Conservation (phyloP, 108 stramenopile genomes). For the Pseudonitzschia multistriata region DNA sequence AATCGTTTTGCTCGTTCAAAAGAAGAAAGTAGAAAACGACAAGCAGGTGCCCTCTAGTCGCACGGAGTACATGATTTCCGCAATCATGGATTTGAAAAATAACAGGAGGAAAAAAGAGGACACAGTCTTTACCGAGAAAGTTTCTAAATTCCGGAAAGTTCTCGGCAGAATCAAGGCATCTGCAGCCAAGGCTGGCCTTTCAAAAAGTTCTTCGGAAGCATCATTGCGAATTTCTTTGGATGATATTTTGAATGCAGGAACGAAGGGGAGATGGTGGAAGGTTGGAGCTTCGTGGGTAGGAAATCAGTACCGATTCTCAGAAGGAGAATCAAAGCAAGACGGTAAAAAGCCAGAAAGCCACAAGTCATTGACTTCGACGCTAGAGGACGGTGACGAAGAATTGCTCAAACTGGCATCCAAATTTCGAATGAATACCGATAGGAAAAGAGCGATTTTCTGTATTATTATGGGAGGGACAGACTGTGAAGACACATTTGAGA, state of each 20-base stretch:
- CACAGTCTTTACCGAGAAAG: conserved; percentile 58
- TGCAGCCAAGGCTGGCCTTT: conserved; percentile 34
- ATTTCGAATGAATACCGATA: conserved; percentile 94
- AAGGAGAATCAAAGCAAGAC: conserved; percentile 26
- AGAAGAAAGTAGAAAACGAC: conserved; percentile 32
- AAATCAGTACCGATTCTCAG: conserved; percentile 58
- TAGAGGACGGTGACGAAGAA: conserved; percentile 31
- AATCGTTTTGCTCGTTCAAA: conserved; percentile 86
- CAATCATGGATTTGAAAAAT: conserved; percentile 91
- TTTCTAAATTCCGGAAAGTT: conserved; percentile 68
- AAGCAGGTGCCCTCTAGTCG: conserved; percentile 54
- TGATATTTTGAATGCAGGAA: conserved; percentile 78
- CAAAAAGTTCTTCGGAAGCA: conserved; percentile 50
- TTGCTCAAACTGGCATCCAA: conserved; percentile 80
- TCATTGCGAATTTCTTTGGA: conserved; percentile 75
- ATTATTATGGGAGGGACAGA: conserved; percentile 91
- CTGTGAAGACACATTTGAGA: conserved; percentile 93
- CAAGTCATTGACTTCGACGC: not conserved
- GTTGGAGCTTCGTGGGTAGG: conserved; percentile 94
- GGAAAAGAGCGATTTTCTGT: conserved; percentile 88
- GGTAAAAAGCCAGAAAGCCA: not conserved
- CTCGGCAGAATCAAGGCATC: conserved; percentile 81
- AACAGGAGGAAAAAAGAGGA: conserved; percentile 87
- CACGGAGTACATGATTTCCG: conserved; percentile 84
- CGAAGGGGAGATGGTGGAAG: conserved; percentile 93